phyloP scores from a whole-genome alignment of 345 rosid genomes.

The Citrus inodora region DNA sequence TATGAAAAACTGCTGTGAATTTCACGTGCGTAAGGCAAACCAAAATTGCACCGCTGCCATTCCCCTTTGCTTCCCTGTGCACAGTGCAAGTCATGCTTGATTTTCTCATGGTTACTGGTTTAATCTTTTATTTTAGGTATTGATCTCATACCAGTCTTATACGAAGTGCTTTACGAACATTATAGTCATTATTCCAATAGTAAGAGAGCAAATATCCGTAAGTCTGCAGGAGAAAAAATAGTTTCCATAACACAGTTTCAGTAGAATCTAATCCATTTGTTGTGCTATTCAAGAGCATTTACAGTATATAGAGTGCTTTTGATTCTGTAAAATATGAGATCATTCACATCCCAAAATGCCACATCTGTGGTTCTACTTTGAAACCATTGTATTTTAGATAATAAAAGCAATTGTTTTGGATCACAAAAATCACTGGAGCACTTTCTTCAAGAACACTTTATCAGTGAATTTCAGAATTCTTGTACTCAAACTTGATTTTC shows the following conservation, averaged over 20 bases:
- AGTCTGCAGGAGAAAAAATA: conserved; percentile 16
- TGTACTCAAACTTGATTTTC: too few relatives aligned
- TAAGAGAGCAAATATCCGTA: conserved; percentile 30
- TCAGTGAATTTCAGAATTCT: not conserved
- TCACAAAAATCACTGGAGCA: too few relatives aligned
- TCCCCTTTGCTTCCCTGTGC: conserved; percentile 28
- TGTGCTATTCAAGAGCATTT: not conserved
- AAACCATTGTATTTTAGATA: too few relatives aligned
- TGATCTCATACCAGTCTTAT: conserved; percentile 34
- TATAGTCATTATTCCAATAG: conserved; percentile 35
- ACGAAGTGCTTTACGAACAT: conserved; percentile 37
- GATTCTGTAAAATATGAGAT: too few relatives aligned
- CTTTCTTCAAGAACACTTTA: not conserved
- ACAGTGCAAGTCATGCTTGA: not conserved
- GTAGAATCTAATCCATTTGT: not conserved
- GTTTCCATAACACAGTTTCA: not conserved
- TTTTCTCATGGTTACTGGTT: not conserved
- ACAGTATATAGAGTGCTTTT: too few relatives aligned
- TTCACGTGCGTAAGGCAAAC: conserved; percentile 20
- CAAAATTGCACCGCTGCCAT: conserved; percentile 43
- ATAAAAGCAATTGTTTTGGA: too few relatives aligned
- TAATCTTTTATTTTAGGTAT: not conserved
- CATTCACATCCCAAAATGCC: too few relatives aligned
- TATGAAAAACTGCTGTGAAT: conserved; percentile 26
- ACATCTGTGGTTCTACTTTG: too few relatives aligned